These are phyloP conservation scores for Curvularia eragrostidis DNA, from an alignment of 2,329 filamentous ascomycete species.

Conservation along the genomic window DNA sequence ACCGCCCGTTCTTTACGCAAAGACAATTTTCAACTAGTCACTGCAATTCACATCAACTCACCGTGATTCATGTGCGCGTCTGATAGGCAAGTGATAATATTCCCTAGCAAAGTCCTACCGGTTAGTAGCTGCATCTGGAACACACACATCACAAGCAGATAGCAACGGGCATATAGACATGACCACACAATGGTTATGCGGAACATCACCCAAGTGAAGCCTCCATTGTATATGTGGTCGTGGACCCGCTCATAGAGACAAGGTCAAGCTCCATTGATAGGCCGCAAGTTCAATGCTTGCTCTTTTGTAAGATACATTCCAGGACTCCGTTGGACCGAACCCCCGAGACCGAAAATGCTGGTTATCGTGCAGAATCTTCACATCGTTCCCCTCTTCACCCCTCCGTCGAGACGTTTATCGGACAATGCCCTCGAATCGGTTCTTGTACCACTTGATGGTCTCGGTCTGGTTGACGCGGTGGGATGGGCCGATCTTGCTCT, in stretches of 20 bases:
- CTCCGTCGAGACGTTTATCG: slow-evolving; percentile 70
- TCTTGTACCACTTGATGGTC: slow-evolving; percentile 98
- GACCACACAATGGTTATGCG: slow-evolving; percentile 65
- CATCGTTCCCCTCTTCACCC: slow-evolving; percentile 35
- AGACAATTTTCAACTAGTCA: not conserved
- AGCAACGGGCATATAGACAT: slow-evolving; percentile 26
- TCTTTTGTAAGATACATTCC: slow-evolving; percentile 52
- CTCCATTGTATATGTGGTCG: slow-evolving; percentile 62
- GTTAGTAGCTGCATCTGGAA: slow-evolving; percentile 13
- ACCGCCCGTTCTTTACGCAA: not conserved
- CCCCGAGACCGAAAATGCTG: slow-evolving; percentile 50
- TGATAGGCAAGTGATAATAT: not conserved
- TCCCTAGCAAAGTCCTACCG: not conserved
- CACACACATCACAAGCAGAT: slow-evolving; percentile 33
- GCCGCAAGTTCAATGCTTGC: slow-evolving; percentile 51
- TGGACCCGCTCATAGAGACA: slow-evolving; percentile 46
- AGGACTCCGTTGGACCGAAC: slow-evolving; percentile 48
- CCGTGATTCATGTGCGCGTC: not conserved
- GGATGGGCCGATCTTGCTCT: slow-evolving; percentile 82
- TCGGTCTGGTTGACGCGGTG: slow-evolving; percentile 95
- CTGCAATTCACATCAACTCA: not conserved
- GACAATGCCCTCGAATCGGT: slow-evolving; percentile 97
- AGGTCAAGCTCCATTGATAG: slow-evolving; percentile 55
- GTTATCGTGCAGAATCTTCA: slow-evolving; percentile 45
- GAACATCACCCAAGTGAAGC: slow-evolving; percentile 64